These are phyloP conservation scores for Mycena vitilis DNA, from an alignment of 768 basidiomycete genomes.

Conservation along the genomic window DNA sequence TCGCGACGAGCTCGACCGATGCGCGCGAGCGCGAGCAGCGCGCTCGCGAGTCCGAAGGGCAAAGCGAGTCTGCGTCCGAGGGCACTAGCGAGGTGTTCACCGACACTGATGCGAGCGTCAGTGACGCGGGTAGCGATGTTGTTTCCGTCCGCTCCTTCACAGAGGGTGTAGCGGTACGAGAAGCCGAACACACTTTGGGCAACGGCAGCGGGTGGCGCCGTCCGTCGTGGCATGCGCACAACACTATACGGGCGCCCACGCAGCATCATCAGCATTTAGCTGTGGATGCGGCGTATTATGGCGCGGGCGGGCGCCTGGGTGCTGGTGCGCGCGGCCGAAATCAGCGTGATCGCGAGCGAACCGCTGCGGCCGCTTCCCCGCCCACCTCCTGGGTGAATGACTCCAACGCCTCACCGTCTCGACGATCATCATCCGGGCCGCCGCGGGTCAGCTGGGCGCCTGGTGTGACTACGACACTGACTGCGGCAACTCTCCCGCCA, in stretches of 20 bases:
- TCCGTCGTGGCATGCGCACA: slow-evolving; percentile 61
- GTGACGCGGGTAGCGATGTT: slow-evolving; percentile 75
- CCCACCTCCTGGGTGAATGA: slow-evolving; percentile 31
- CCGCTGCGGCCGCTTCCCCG: slow-evolving; percentile 18
- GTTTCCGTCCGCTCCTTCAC: slow-evolving; percentile 76
- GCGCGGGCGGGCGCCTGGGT: slow-evolving; percentile 23
- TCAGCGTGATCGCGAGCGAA: slow-evolving; percentile 34
- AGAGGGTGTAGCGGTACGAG: slow-evolving; percentile 56
- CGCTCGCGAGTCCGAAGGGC: slow-evolving; percentile 43
- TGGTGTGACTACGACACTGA: slow-evolving; percentile 19
- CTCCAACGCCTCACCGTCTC: slow-evolving; percentile 19
- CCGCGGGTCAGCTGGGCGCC: slow-evolving; percentile 24
- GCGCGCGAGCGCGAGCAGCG: slow-evolving; percentile 56
- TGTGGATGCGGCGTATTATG: slow-evolving; percentile 24
- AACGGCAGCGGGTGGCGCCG: slow-evolving; percentile 45
- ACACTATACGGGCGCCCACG: slow-evolving; percentile 41
- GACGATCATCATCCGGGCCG: slow-evolving; percentile 32
- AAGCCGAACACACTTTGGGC: slow-evolving; percentile 10
- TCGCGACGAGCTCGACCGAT: slow-evolving; percentile 74
- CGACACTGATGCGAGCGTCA: slow-evolving; percentile 76
- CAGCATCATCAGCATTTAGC: slow-evolving; percentile 34
- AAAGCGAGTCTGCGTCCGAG: slow-evolving; percentile 61
- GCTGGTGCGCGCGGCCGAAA: slow-evolving; percentile 32
- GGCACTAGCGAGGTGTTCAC: slow-evolving; percentile 74
- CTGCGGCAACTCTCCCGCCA: slow-evolving; percentile 21